phyloP scores from a whole-genome alignment of 2,329 filamentous ascomycete species.

The Phialophora macrospora region DNA sequence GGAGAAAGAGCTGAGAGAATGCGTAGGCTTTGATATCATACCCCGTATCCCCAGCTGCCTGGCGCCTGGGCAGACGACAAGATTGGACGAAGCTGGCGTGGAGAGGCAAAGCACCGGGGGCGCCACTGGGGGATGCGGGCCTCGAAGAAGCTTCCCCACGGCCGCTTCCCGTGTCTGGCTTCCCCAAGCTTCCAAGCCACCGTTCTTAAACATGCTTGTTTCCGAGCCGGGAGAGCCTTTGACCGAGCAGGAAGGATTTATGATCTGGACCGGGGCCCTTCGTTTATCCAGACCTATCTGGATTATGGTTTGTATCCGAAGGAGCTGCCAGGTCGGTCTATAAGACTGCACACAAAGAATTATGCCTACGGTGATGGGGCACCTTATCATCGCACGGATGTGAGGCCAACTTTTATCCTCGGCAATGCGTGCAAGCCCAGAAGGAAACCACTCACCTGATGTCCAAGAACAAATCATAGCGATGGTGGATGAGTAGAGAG shows the following conservation, averaged over 20 bases:
- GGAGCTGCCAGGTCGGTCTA: too few relatives aligned
- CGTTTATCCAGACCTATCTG: too few relatives aligned
- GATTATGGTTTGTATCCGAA: too few relatives aligned
- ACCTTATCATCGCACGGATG: too few relatives aligned
- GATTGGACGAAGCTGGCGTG: background rate
- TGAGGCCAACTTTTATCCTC: too few relatives aligned
- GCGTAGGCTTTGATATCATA: slow-evolving; percentile 14
- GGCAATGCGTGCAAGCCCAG: too few relatives aligned
- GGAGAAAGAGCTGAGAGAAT: background rate
- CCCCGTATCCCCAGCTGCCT: slow-evolving; percentile 8
- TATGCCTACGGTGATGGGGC: too few relatives aligned
- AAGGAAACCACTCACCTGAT: too few relatives aligned
- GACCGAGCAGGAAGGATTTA: background rate
- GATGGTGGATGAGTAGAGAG: too few relatives aligned
- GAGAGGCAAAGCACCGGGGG: background rate
- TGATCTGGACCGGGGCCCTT: too few relatives aligned
- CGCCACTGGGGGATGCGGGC: background rate
- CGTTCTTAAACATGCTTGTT: slow-evolving; percentile 11
- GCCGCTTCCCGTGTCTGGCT: slow-evolving; percentile 8
- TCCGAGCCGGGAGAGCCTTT: background rate
- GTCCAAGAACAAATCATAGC: too few relatives aligned
- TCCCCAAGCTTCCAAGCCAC: slow-evolving; percentile 25
- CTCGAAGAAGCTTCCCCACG: slow-evolving; percentile 11
- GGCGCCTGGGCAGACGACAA: background rate
- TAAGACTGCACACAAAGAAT: too few relatives aligned